phyloP scores from a whole-genome alignment of 2,329 filamentous ascomycete species.

The Penicillium rolfsii region DNA sequence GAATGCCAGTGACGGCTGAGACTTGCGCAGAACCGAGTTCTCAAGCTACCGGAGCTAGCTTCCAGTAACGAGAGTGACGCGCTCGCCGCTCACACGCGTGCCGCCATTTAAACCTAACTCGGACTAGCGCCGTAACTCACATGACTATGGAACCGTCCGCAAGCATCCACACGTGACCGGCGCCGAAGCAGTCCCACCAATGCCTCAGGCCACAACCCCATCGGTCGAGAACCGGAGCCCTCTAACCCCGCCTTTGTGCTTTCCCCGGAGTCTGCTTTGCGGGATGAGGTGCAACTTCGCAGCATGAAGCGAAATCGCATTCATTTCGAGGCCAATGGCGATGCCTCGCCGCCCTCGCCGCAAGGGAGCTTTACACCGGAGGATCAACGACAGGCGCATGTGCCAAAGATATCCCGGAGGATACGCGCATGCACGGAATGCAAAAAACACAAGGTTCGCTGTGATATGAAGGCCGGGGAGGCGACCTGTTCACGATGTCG shows the following conservation, averaged over 20 bases:
- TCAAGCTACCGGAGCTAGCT: slow-evolving; percentile 14
- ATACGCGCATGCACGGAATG: slow-evolving; percentile 58
- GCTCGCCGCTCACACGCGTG: slow-evolving; percentile 20
- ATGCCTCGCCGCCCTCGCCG: slow-evolving; percentile 40
- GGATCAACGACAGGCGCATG: slow-evolving; percentile 36
- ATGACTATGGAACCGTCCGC: slow-evolving; percentile 20
- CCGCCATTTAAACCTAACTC: slow-evolving; percentile 24
- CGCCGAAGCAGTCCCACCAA: slow-evolving; percentile 7
- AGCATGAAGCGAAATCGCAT: slow-evolving; percentile 46
- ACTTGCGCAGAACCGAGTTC: background rate
- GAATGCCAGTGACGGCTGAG: background rate
- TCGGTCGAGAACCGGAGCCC: slow-evolving; percentile 25
- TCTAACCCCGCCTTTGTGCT: slow-evolving; percentile 25
- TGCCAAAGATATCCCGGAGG: slow-evolving; percentile 50
- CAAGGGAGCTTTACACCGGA: slow-evolving; percentile 34
- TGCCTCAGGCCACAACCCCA: slow-evolving; percentile 26
- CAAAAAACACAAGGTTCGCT: slow-evolving; percentile 59
- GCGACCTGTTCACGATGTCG: slow-evolving; percentile 55
- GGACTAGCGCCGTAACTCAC: slow-evolving; percentile 20
- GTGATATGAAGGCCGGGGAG: slow-evolving; percentile 55
- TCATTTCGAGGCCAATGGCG: slow-evolving; percentile 44
- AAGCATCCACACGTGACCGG: slow-evolving; percentile 4
- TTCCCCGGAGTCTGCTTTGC: slow-evolving; percentile 28
- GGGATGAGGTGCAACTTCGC: slow-evolving; percentile 27
- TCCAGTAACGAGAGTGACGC: slow-evolving; percentile 23